A percentile compares a stretch with the other conserved stretches of the same genome.
These are phyloP conservation scores for Xylaria nigripes DNA, from an alignment of 495 filamentous ascomycete genomes.

Conservation along the genomic window DNA sequence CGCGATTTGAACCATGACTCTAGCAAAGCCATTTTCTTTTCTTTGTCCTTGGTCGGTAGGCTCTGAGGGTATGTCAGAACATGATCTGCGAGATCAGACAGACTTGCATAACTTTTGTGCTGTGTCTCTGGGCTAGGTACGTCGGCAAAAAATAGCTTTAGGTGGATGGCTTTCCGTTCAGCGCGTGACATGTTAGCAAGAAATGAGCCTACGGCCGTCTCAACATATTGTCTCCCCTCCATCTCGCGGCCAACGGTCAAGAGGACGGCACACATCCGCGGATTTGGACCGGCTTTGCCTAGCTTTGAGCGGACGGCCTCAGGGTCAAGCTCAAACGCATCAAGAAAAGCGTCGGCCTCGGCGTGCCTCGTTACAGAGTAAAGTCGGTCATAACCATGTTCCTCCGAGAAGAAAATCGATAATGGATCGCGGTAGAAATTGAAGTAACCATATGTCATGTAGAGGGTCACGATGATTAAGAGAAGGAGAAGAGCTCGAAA, in stretches of 20 bases:
- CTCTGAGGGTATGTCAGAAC: slow-evolving; percentile 22
- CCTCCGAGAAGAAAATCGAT: slow-evolving; percentile 32
- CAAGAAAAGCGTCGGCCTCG: slow-evolving; percentile 27
- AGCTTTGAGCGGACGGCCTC: slow-evolving; percentile 6
- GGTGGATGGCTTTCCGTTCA: slow-evolving; percentile 24
- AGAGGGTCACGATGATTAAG: slow-evolving; percentile 14
- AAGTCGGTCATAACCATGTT: slow-evolving; percentile 30
- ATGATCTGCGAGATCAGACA: slow-evolving; percentile 21
- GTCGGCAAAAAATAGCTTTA: slow-evolving; percentile 32
- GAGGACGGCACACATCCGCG: slow-evolving; percentile 31
- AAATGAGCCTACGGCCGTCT: slow-evolving; percentile 30
- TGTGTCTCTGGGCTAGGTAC: slow-evolving; percentile 20
- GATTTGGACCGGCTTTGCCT: slow-evolving; percentile 19
- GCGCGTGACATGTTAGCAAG: slow-evolving; percentile 28
- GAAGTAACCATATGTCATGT: slow-evolving; percentile 23
- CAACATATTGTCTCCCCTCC: slow-evolving; percentile 26
- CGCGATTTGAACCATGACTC: slow-evolving; percentile 19
- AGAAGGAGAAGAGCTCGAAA: slow-evolving; percentile 22
- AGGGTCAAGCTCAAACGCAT: slow-evolving; percentile 13
- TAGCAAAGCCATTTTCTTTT: slow-evolving; percentile 16
- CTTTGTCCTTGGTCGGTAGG: slow-evolving; percentile 14
- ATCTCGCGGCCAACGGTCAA: slow-evolving; percentile 28
- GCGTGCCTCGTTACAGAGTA: slow-evolving; percentile 30
- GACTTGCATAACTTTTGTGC: slow-evolving; percentile 20
- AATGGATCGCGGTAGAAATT: slow-evolving; percentile 36